Evolutionary conservation across 805 yeast genomes (phyloP), one percentile per base, ranked within the genome.

Genomic region (Schizosaccharomyces lindneri): DNA sequence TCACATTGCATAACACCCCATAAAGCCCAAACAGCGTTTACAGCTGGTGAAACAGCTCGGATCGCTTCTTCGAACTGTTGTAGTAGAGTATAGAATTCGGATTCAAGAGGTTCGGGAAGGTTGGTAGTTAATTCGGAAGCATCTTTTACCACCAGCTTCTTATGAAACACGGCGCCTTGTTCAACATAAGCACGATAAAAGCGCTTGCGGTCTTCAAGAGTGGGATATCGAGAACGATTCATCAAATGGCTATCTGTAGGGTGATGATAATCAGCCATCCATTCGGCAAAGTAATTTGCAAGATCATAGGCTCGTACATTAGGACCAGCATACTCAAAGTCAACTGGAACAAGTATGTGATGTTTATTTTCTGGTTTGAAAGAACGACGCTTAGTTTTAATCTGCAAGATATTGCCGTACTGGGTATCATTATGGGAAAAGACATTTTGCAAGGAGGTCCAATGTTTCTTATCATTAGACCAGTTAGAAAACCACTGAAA

Each of bases 351-450:
- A 63, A 90, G 75, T 69, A 82, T 84, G 59, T 81, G 76, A 71
- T 85, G 89, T 67, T 80, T 82, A 62, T 74, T 67, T 51, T 68
- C 70, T 4, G 77, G 78, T 55, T 70, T 75, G 3, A 79, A 75
- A 27, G 85, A 82, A 1, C 79, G 80, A 68, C 68, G 79, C 62
- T 68, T 73, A 66, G 73, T 78, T 2, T 76, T 72, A 11, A 74
- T 65, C n/a, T 90, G 79, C 62, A 93, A 75, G 64, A 93, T 76
- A 69, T 93, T 93, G 43, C 98, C 98, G 70, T 93, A 90, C 71
- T 93, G 98, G 0, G 63, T 57, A 71, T 90, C 98, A 69, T 93
- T 93, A 72, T 93, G 98, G 67, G 96, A 87, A 69, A 93, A 93
- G 15, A 51, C 57, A 11, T n/a, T 7, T n/a, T 51, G 21, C n/a